phyloP scores from a whole-genome alignment of 805 yeast species.

The Kodamaea laetipori region DNA sequence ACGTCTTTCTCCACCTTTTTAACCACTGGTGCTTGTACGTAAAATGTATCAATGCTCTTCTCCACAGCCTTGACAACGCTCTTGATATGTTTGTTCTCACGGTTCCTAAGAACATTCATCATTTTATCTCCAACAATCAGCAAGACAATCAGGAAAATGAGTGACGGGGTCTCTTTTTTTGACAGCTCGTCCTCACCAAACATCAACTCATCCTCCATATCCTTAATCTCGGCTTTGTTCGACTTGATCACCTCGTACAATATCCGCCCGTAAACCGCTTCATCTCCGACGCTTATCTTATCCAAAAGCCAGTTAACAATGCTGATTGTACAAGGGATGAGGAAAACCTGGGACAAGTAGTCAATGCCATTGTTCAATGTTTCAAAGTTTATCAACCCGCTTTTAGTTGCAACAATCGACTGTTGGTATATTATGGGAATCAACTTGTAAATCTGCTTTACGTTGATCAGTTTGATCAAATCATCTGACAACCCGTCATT shows the following conservation, averaged over 20 bases:
- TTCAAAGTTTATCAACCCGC: slow-evolving; percentile 57
- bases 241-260: slow-evolving; percentile 30
- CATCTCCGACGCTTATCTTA: slow-evolving; percentile 15
- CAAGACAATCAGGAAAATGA: slow-evolving; percentile 28
- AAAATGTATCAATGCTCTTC: slow-evolving; percentile 15
- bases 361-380: slow-evolving; percentile 78
- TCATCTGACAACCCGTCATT: slow-evolving; percentile 83
- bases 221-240: slow-evolving; percentile 17
- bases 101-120: slow-evolving; percentile 17
- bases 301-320: slow-evolving; percentile 34
- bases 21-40: slow-evolving; percentile 3
- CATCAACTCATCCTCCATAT: slow-evolving; percentile 15
- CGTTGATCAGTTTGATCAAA: slow-evolving; percentile 63
- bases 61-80: slow-evolving; percentile 18
- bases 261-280: slow-evolving; percentile 21
- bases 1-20: slow-evolving; percentile 5
- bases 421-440: slow-evolving; percentile 77
- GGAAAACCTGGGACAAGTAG: slow-evolving; percentile 79
- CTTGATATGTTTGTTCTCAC: slow-evolving; percentile 17
- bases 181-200: slow-evolving; percentile 6
- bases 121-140: slow-evolving; percentile 24
- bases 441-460: slow-evolving; percentile 66
- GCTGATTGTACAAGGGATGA: slow-evolving; percentile 53
- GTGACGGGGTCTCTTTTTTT: slow-evolving; percentile 15
- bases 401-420: slow-evolving; percentile 60